These are phyloP conservation scores for Fremontodendron californicum DNA, from an alignment of 345 rosid genomes.

Conservation along the genomic window DNA sequence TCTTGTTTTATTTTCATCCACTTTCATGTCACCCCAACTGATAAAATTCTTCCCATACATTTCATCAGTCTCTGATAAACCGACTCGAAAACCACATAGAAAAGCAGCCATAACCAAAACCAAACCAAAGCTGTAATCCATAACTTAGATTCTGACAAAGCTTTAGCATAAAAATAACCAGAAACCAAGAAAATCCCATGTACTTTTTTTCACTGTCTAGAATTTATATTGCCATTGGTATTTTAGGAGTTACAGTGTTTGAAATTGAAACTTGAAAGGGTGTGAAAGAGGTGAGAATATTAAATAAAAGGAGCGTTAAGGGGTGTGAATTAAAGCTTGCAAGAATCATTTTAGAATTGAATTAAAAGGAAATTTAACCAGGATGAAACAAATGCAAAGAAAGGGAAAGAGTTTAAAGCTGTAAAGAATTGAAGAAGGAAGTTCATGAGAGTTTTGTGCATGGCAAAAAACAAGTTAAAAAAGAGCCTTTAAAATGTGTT, in stretches of 20 bases:
- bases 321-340: neutral
- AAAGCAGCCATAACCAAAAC: neutral
- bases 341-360: neutral
- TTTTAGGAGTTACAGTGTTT: conserved; percentile 1
- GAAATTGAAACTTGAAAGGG: conserved; percentile 37
- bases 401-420: too few species aligned
- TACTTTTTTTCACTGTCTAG: neutral
- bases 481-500: neutral
- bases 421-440: neutral
- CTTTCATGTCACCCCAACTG: conserved; percentile 51
- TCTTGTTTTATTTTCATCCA: conserved; percentile 28
- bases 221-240: neutral
- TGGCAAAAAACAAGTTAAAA: neutral
- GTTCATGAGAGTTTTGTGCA: conserved; percentile 1
- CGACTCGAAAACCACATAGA: neutral
- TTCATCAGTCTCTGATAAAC: neutral
- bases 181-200: neutral
- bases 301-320: conserved; percentile 52
- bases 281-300: conserved; percentile 47
- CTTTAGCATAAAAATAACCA: neutral
- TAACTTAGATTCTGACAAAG: neutral
- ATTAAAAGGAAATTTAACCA: neutral
- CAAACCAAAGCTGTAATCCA: neutral
- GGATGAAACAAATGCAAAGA: neutral
- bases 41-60: neutral